These are phyloP conservation scores for Fusarium praegraminearum DNA, from an alignment of 2,329 filamentous ascomycete genomes.

Conservation along the genomic window DNA sequence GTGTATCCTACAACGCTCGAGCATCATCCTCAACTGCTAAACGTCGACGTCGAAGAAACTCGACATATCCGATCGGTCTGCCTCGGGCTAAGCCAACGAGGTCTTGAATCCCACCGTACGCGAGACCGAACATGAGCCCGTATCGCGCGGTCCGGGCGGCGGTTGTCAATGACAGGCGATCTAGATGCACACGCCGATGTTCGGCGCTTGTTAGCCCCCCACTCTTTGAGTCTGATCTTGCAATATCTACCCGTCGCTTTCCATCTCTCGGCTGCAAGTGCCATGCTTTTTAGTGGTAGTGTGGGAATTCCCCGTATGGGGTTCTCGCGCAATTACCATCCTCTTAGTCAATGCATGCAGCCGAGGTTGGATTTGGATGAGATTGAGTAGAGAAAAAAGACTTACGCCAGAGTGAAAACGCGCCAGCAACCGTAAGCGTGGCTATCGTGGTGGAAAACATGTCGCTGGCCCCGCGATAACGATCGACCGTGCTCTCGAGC, in stretches of 20 bases:
- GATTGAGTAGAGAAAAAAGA: slow-evolving; percentile 27
- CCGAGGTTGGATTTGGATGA: slow-evolving; percentile 5
- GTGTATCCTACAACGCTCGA: slow-evolving; percentile 15
- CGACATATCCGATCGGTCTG: slow-evolving; percentile 79
- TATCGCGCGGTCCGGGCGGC: slow-evolving; percentile 82
- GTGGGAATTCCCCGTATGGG: slow-evolving; percentile 35
- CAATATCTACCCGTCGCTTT: slow-evolving; percentile 48
- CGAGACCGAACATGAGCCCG: slow-evolving; percentile 81
- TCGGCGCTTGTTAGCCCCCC: slow-evolving; percentile 47
- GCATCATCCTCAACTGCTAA: slow-evolving; percentile 13
- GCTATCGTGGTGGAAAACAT: slow-evolving; percentile 85
- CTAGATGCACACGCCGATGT: slow-evolving; percentile 59
- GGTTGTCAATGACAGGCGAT: slow-evolving; percentile 82
- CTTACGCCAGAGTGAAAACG: slow-evolving; percentile 88
- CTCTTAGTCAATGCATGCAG: slow-evolving; percentile 30
- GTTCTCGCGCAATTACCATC: slow-evolving; percentile 20
- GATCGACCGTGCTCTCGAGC: slow-evolving; percentile 87
- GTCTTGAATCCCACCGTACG: slow-evolving; percentile 87
- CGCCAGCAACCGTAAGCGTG: slow-evolving; percentile 84
- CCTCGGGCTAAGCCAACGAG: slow-evolving; percentile 75
- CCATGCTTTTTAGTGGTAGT: slow-evolving; percentile 6
- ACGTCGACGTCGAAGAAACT: slow-evolving; percentile 67
- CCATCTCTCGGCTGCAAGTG: slow-evolving; percentile 16
- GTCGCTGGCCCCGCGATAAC: slow-evolving; percentile 76
- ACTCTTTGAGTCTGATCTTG: slow-evolving; percentile 13